Percentiles rank a stretch among this genome's conserved stretches.
phyloP scores from a whole-genome alignment of 1,284 basidiomycete genomes.

The Amylostereum chailletii region DNA sequence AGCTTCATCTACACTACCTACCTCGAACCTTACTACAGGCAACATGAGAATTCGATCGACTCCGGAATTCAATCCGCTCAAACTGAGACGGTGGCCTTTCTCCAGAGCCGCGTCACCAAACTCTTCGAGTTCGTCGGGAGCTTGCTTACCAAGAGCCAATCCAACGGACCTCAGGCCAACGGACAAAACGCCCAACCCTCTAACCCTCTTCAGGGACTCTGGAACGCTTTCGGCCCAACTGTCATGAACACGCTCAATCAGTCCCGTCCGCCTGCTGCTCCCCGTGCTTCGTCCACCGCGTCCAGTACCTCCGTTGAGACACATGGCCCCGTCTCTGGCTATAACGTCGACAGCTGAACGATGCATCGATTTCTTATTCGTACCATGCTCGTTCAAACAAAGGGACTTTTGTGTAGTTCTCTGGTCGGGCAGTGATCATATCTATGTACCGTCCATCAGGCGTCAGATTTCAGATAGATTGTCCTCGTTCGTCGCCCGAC shows the following conservation, averaged over 20 bases:
- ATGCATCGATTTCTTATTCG: too few species aligned
- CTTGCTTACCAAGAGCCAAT: slow-evolving; percentile 31
- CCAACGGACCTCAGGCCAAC: neutral
- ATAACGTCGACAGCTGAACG: slow-evolving; percentile 2
- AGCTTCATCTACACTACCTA: slow-evolving; percentile 62
- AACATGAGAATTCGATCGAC: slow-evolving; percentile 64
- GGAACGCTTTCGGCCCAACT: slow-evolving; percentile 7
- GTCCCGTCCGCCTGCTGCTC: neutral
- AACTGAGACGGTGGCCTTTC: slow-evolving; percentile 40
- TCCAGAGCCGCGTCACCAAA: slow-evolving; percentile 36
- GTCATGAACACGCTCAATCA: slow-evolving; percentile 2
- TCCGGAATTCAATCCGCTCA: slow-evolving; percentile 48
- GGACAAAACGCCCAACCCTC: slow-evolving; percentile 1
- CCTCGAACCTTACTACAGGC: slow-evolving; percentile 56
- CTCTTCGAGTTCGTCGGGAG: slow-evolving; percentile 38
- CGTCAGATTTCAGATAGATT: too few species aligned
- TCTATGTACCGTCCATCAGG: too few species aligned
- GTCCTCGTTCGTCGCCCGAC: too few species aligned
- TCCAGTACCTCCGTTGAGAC: neutral
- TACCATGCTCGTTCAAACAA: neutral
- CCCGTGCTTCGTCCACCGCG: neutral
- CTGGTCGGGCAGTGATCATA: slow-evolving; percentile 9
- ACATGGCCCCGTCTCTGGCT: neutral
- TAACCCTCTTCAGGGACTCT: slow-evolving; percentile 7
- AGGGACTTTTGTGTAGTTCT: slow-evolving; percentile 2